phyloP scores from a whole-genome alignment of 495 filamentous ascomycete genomes.

The Xylaria telfairii region DNA sequence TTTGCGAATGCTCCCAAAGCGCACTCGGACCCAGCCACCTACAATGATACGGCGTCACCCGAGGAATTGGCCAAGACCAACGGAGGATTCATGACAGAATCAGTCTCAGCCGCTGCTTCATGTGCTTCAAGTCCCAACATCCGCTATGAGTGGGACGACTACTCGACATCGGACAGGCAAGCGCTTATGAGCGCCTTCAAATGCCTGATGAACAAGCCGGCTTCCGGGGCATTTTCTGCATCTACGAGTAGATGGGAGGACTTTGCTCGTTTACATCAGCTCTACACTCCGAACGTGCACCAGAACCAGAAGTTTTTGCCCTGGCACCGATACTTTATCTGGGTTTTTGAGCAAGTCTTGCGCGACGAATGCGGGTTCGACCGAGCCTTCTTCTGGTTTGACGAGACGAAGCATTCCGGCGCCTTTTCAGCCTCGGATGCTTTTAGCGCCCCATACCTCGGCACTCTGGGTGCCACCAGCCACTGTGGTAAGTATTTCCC shows the following conservation, averaged over 20 bases:
- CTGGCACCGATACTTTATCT: conserved; percentile 66
- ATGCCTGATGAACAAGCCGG: conserved; percentile 30
- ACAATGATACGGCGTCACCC: conserved; percentile 16
- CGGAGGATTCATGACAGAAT: background rate
- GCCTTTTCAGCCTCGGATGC: conserved; percentile 20
- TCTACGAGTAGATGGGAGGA: conserved; percentile 29
- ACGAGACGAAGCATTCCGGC: conserved; percentile 29
- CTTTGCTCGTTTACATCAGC: conserved; percentile 24
- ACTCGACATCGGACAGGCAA: conserved; percentile 23
- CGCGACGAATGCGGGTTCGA: conserved; percentile 59
- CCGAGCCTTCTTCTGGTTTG: conserved; percentile 26
- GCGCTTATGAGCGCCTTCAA: conserved; percentile 35
- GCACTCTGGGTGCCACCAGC: conserved; percentile 13
- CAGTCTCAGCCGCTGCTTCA: conserved; percentile 1
- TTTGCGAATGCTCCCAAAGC: conserved; percentile 25
- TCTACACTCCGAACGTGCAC: conserved; percentile 31
- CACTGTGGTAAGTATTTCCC: conserved; percentile 26
- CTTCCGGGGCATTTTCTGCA: conserved; percentile 27
- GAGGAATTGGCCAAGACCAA: conserved; percentile 1
- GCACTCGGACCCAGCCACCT: conserved; percentile 20
- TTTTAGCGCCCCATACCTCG: conserved; percentile 22
- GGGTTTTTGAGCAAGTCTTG: conserved; percentile 60
- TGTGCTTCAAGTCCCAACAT: conserved; percentile 28
- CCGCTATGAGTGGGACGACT: conserved; percentile 34
- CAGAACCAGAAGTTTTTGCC: conserved; percentile 49